Evolutionary conservation across 179 eudicot species (phyloP).

Genomic region (Patellifolia procumbens): DNA sequence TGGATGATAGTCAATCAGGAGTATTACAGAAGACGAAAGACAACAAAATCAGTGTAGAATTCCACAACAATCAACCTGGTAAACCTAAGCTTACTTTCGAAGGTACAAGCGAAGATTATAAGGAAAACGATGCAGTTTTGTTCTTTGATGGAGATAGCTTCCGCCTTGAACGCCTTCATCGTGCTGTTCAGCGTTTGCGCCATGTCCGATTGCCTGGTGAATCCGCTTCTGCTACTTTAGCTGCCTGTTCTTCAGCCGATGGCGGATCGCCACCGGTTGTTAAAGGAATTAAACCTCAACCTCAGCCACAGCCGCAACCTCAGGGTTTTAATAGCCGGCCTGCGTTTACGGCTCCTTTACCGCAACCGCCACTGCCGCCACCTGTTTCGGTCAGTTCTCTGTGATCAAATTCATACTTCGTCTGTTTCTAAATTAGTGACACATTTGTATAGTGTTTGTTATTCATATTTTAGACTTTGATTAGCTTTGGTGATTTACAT

Average conservation of each 20-base stretch:
- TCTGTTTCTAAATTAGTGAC: too few species aligned
- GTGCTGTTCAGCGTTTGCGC: conserved; percentile 80
- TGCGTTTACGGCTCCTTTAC: conserved; percentile 12
- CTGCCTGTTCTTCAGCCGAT: conserved; percentile 5
- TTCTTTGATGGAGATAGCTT: conserved; percentile 81
- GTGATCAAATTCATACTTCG: too few species aligned
- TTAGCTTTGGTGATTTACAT: too few species aligned
- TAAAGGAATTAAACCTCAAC: background rate
- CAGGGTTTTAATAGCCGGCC: conserved; percentile 15
- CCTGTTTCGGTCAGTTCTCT: conserved; percentile 14
- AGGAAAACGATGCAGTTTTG: conserved; percentile 90
- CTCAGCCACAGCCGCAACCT: background rate
- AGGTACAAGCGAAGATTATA: conserved; percentile 81
- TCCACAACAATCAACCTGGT: conserved; percentile 72
- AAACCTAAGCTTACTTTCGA: conserved; percentile 83
- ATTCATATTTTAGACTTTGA: too few species aligned
- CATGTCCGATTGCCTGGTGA: conserved; percentile 75
- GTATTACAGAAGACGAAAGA: conserved; percentile 74
- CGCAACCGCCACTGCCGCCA: conserved; percentile 19
- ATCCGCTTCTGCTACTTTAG: conserved; percentile 12
- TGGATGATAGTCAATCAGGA: conserved; percentile 84
- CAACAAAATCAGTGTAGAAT: conserved; percentile 76
- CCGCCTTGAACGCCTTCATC: conserved; percentile 79
- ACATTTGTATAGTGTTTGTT: too few species aligned
- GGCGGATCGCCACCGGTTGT: conserved; percentile 25